Evolutionary conservation across 2,329 filamentous ascomycete species (phyloP), one percentile per base, ranked within the genome.

Genomic region (Aureobasidium melanogenum): DNA sequence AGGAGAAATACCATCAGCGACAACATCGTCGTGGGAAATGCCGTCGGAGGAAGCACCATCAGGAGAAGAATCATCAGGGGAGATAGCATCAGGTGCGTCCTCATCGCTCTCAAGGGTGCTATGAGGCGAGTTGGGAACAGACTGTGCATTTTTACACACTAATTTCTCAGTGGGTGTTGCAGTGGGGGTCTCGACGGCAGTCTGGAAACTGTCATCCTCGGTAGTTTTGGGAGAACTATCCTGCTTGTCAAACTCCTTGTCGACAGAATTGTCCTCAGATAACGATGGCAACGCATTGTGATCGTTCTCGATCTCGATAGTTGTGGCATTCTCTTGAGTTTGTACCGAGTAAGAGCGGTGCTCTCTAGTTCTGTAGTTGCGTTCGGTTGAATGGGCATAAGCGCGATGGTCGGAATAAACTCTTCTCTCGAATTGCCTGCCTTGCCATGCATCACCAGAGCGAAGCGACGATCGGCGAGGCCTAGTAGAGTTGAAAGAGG

Each of bases 171-270:
- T 48, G 2, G 55, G 43, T 2, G 55, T 34, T 55, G 12, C 41
- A 26, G 38, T 28, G 28, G 67, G 69, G 8, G 66, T 67, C 17
- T 65, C 67, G 26, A 58, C 67, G 9, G 70, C 69, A 22, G 69
- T 71, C 60, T 70, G 69, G 51, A 72, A 71, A 60, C 70, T 72
- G 43, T 71, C 69, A 28, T 71, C 64, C 22, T 70, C 68, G 15
- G 47, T 30, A 6, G 46, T 56, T 17, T 52, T 52, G 12, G 52
- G 44, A 5, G 52, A 60, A 26, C n/a, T 19, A 14, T 44, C 39
- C 39, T 34, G 48, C 48, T 30, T 47, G 24, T 5, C 24, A 24
- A 15, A 15, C 19, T 52, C n/a, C 10, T 22, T 22, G 9, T 55
- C 17, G 36, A 19, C 22, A 19, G 51, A n/a, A 36, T 15, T 19